These are phyloP conservation scores for Colletotrichum lini DNA, from an alignment of 2,329 filamentous ascomycete genomes.

Conservation along the genomic window DNA sequence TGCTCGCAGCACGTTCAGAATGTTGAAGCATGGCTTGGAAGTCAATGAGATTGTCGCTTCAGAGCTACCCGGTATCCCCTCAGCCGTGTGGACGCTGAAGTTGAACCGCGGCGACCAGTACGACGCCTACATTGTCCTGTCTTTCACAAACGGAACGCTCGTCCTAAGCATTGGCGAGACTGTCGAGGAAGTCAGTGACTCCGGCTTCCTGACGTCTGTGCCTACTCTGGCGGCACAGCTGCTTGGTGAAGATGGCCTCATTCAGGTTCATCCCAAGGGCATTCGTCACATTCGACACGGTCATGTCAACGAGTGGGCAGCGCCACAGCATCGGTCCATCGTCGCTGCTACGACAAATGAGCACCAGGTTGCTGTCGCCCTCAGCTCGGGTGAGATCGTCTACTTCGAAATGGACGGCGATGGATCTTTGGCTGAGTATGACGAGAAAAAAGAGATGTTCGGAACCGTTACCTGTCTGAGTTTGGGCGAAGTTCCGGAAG, in stretches of 20 bases:
- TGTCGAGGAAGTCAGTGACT: constrained; percentile 95
- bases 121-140: constrained; percentile 96
- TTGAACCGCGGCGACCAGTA: constrained; percentile 84
- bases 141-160: constrained; percentile 89
- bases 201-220: constrained; percentile 89
- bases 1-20: constrained; percentile 90
- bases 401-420: constrained; percentile 98
- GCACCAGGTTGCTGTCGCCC: constrained; percentile 90
- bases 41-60: constrained; percentile 97
- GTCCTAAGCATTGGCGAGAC: constrained; percentile 97
- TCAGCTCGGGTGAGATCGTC: constrained; percentile 96
- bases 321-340: constrained; percentile 93
- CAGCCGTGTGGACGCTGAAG: constrained; percentile 96
- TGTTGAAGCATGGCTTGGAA: constrained; percentile 91
- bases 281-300: constrained; percentile 89
- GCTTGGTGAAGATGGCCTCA: constrained; percentile 90
- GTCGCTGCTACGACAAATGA: constrained; percentile 95
- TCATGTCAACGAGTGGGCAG: constrained; percentile 91
- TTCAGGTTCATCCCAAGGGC: constrained; percentile 97
- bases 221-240: constrained; percentile 94
- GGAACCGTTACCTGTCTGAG: constrained; percentile 97
- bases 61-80: constrained; percentile 88
- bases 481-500: constrained; percentile 91
- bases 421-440: constrained; percentile 91
- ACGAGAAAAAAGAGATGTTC: constrained; percentile 95